Evolutionary conservation across 2,329 filamentous ascomycete genomes (phyloP).

Genomic region (Ascochyta viciae-villosae): DNA sequence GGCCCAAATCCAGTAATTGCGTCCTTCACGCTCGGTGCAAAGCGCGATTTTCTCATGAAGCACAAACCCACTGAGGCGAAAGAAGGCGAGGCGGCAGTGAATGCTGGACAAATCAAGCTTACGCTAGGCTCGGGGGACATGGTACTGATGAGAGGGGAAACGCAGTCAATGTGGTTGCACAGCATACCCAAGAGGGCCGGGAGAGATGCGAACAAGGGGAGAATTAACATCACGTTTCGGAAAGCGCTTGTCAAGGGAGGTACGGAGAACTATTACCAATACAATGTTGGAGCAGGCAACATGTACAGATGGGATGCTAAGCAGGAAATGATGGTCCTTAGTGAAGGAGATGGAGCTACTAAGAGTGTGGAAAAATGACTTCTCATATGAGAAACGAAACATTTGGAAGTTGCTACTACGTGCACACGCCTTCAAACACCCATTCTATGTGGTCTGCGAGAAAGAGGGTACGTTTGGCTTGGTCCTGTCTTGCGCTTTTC

Average conservation of each 20-base stretch:
- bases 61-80: slow-evolving; percentile 67
- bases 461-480: too few relatives aligned
- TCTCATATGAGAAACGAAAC: not conserved
- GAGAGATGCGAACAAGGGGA: slow-evolving; percentile 65
- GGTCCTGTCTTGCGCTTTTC: too few relatives aligned
- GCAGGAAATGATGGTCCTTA: slow-evolving; percentile 59
- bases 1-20: slow-evolving; percentile 74
- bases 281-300: slow-evolving; percentile 76
- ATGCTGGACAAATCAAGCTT: slow-evolving; percentile 58
- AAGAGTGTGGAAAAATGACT: not conserved
- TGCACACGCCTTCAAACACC: too few relatives aligned
- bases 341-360: slow-evolving; percentile 28
- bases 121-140: slow-evolving; percentile 73
- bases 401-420: too few relatives aligned
- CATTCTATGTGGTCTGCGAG: too few relatives aligned
- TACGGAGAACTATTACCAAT: slow-evolving; percentile 84
- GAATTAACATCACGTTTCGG: slow-evolving; percentile 79
- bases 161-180: slow-evolving; percentile 77
- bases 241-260: slow-evolving; percentile 73
- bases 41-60: slow-evolving; percentile 79
- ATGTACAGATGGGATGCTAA: slow-evolving; percentile 72
- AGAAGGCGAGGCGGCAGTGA: slow-evolving; percentile 44
- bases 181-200: slow-evolving; percentile 77
- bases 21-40: slow-evolving; percentile 75
- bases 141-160: slow-evolving; percentile 77